These are phyloP conservation scores for Lactifluus rugatus DNA, from an alignment of 768 basidiomycete species.

Conservation along the genomic window DNA sequence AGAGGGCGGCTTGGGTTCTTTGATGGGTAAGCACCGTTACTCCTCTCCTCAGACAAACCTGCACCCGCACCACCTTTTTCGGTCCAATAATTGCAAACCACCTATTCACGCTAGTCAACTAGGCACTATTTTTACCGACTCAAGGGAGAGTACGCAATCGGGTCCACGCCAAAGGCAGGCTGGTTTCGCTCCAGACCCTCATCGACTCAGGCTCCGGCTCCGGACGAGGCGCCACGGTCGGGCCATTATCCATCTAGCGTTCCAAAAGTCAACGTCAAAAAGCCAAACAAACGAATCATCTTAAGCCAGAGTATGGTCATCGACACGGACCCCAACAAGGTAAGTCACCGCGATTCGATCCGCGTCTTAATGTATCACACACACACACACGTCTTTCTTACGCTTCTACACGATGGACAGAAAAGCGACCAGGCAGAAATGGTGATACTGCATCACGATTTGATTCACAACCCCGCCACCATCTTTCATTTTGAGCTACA, in stretches of 20 bases:
- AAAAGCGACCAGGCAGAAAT: constrained; percentile 82
- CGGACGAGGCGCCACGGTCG: constrained; percentile 5
- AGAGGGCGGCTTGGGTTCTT: constrained; percentile 71
- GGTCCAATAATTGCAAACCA: background rate
- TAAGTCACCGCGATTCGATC: constrained; percentile 25
- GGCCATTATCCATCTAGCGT: constrained; percentile 30
- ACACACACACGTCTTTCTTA: background rate
- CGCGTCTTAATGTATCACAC: background rate
- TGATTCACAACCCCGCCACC: constrained; percentile 89
- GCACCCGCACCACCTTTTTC: background rate
- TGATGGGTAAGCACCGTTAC: constrained; percentile 54
- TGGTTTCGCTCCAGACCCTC: constrained; percentile 57
- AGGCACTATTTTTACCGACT: constrained; percentile 88
- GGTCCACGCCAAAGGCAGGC: constrained; percentile 51
- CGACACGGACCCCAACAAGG: constrained; percentile 74
- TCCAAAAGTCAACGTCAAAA: constrained; percentile 31
- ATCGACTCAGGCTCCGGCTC: constrained; percentile 1
- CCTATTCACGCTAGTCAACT: background rate
- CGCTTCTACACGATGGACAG: constrained; percentile 30
- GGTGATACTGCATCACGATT: constrained; percentile 84
- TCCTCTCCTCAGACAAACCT: background rate
- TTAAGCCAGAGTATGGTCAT: constrained; percentile 88
- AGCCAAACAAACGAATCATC: constrained; percentile 50
- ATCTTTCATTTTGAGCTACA: constrained; percentile 96
- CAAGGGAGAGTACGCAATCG: constrained; percentile 64